These are phyloP conservation scores for Verticillium zaregamsianum DNA, from an alignment of 2,329 filamentous ascomycete species.

Conservation along the genomic window DNA sequence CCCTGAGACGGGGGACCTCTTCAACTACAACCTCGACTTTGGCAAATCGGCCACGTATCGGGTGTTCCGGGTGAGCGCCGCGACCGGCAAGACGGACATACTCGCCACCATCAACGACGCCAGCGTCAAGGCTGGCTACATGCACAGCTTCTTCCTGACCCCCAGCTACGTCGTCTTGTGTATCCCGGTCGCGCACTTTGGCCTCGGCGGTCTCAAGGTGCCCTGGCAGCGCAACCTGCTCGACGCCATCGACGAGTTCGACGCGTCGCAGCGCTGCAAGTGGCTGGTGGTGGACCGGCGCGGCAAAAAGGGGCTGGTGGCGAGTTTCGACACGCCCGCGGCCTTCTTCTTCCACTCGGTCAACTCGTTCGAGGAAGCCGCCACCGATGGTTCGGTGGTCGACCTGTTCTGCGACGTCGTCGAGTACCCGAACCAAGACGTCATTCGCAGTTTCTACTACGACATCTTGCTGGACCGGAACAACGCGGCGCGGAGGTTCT, in stretches of 20 bases:
- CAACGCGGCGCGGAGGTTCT: constrained; percentile 37
- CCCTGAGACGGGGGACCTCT: constrained; percentile 68
- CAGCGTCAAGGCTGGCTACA: constrained; percentile 56
- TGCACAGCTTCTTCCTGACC: constrained; percentile 80
- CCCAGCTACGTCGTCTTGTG: constrained; percentile 68
- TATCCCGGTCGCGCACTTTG: constrained; percentile 63
- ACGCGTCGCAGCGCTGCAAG: constrained; percentile 48
- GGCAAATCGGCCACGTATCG: constrained; percentile 58
- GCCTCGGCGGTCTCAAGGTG: constrained; percentile 53
- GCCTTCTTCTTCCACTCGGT: constrained; percentile 78
- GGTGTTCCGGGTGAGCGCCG: constrained; percentile 60
- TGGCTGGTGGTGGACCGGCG: constrained; percentile 75
- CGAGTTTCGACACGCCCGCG: constrained; percentile 61
- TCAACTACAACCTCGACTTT: constrained; percentile 75
- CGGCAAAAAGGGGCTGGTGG: constrained; percentile 57
- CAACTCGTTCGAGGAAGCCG: constrained; percentile 67
- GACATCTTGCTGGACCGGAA: constrained; percentile 57
- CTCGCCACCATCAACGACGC: constrained; percentile 59
- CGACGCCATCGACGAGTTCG: constrained; percentile 63
- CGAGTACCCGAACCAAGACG: constrained; percentile 59
- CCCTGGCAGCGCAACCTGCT: constrained; percentile 63
- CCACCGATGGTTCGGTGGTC: constrained; percentile 19
- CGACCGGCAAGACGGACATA: constrained; percentile 63
- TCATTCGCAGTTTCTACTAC: constrained; percentile 67
- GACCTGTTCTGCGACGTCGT: constrained; percentile 64